Base-by-base conservation (phyloP, 148 eudicot species). In the Bassia scoparia region DNA sequence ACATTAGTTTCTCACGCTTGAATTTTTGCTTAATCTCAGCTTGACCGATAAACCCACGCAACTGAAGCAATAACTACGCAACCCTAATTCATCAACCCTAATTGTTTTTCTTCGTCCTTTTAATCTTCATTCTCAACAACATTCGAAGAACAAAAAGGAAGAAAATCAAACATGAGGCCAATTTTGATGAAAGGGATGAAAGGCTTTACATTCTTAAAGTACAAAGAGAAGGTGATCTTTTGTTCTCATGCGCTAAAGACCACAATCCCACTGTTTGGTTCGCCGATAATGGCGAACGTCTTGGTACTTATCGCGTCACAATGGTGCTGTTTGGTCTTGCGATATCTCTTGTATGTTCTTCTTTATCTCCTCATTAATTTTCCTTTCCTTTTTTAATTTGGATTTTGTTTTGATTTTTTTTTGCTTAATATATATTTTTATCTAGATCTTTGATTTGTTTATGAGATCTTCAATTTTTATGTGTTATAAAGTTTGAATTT, bases 251-350 rank as follows among this genome's bases (percentile, higher is more conserved):
- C 66, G 95, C 91, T 55, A 89, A 89, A 52, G 91, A 89, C n/a
- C 91, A 87, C 68, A 84, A 75, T 41, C 95, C 95, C 27, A 89
- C 89, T 55, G 86, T 87, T 27, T 89, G 95, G 95, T 89, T 87
- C 35, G 89, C 89, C 23, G 91, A 89, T 24, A 84, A 87, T 46
- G 95, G 95, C 33, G 89, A 89, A 74, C 91, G 98, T 20, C 87
- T 94, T 41, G 98, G 98, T 26, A 94, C 97, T 37, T 94, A 91
- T 55, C 86, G 84, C 14, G 98, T 30, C 98, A 94, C 67, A 94
- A 91, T 76, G 98, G 98, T 41, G 97, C 98, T 79, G 98, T 94
- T 69, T 94, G 97, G 98, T 77, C 84, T 68, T 94, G 98, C 85
- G 91, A 90, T 60, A 81, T 87, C 58, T 94, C 98, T 15, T 78